A percentile compares a stretch with the other conserved stretches of the same genome.
Evolutionary conservation across 2,329 filamentous ascomycete species (phyloP).

Genomic region (Ophiocordyceps camponoti-floridani): DNA sequence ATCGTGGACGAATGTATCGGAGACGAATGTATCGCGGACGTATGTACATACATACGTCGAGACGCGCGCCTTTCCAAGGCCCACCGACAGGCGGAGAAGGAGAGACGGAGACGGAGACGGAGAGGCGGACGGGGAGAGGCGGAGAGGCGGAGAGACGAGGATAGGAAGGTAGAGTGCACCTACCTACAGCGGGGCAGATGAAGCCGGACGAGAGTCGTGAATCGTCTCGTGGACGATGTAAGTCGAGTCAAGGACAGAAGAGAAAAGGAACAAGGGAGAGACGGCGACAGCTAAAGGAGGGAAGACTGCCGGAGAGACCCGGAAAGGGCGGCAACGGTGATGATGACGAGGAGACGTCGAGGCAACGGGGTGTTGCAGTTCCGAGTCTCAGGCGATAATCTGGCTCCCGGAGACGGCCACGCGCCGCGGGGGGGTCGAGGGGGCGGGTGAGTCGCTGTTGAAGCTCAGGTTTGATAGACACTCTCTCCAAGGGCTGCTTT

Average conservation of each 20-base stretch:
- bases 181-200: background rate
- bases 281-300: background rate
- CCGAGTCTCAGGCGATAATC: background rate
- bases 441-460: background rate
- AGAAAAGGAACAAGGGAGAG: background rate
- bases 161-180: background rate
- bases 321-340: background rate
- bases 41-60: background rate
- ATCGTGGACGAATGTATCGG: background rate
- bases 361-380: background rate
- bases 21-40: too few species aligned
- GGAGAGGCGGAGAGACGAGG: background rate
- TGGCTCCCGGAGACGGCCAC: background rate
- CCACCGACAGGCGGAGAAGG: background rate
- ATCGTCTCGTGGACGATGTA: background rate
- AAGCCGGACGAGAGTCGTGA: too few species aligned
- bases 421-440: background rate
- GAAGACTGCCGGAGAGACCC: background rate
- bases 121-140: background rate
- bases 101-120: too few species aligned
- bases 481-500: background rate
- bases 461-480: background rate
- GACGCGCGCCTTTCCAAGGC: background rate
- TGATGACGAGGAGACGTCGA: background rate
- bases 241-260: background rate